These are phyloP conservation scores for Colletotrichum sp. DNA, from an alignment of 2,329 filamentous ascomycete species.

Conservation along the genomic window DNA sequence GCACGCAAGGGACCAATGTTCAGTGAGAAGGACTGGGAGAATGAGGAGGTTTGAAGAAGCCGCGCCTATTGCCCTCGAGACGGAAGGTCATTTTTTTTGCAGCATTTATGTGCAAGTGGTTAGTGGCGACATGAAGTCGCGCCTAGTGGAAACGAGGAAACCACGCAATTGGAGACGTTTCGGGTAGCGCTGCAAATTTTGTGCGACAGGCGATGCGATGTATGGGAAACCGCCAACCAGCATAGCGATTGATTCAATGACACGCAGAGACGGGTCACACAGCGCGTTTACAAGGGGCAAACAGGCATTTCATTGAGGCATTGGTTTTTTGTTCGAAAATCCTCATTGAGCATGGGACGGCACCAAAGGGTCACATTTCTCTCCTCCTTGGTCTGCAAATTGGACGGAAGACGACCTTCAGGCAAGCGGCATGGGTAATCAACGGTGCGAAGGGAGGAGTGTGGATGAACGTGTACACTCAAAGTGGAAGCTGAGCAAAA, in stretches of 20 bases:
- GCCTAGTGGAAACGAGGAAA: not conserved
- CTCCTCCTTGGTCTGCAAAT: not conserved
- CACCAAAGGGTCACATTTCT: not conserved
- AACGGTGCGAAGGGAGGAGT: not conserved
- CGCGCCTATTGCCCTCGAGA: not conserved
- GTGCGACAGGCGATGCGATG: not conserved
- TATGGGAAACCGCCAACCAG: slow-evolving; percentile 3
- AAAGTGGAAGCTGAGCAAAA: not conserved
- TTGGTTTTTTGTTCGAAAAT: not conserved
- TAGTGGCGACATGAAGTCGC: not conserved
- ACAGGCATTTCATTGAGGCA: not conserved
- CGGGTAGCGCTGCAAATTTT: not conserved
- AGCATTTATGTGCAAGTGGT: not conserved
- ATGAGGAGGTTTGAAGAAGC: slow-evolving; percentile 58
- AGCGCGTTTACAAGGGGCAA: not conserved
- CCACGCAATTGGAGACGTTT: not conserved
- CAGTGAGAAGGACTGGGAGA: slow-evolving; percentile 70
- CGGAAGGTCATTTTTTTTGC: not conserved
- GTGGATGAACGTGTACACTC: not conserved
- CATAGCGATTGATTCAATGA: slow-evolving; percentile 16
- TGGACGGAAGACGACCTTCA: not conserved
- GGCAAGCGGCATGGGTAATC: not conserved
- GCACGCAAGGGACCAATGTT: slow-evolving; percentile 61
- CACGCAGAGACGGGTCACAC: not conserved
- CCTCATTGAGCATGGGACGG: not conserved